Evolutionary conservation across 139 green algal species (phyloP).

Genomic region (Pleodorina starrii): DNA sequence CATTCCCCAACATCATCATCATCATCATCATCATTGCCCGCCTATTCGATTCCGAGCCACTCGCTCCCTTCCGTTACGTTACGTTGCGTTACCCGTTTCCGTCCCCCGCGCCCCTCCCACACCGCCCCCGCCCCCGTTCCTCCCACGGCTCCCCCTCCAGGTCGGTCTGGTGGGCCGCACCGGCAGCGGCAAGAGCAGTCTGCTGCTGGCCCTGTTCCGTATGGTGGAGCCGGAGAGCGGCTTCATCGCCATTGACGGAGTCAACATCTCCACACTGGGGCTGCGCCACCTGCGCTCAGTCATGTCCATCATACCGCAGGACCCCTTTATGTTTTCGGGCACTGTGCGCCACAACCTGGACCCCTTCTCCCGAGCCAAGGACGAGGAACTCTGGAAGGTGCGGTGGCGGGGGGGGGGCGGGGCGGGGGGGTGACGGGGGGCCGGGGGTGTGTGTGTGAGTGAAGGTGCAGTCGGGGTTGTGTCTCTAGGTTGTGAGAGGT

Average conservation of each 20-base stretch:
- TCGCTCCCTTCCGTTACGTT: no score
- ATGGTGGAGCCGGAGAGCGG: slow-evolving; percentile 88
- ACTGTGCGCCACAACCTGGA: slow-evolving; percentile 95
- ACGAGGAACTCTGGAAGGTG: slow-evolving; percentile 85
- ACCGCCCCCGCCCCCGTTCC: not conserved
- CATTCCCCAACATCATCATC: no score
- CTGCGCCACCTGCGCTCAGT: slow-evolving; percentile 80
- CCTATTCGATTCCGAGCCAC: no score
- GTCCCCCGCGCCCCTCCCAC: not conserved
- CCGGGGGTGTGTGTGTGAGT: no score
- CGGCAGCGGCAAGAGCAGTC: slow-evolving; percentile 87
- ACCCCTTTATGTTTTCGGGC: slow-evolving; percentile 92
- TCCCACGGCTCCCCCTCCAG: no score
- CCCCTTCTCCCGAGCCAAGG: slow-evolving; percentile 81
- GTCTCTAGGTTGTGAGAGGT: no score
- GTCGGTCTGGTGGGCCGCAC: slow-evolving; percentile 90
- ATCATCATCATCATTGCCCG: no score
- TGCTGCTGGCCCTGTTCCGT: slow-evolving; percentile 90
- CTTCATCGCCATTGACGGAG: slow-evolving; percentile 86
- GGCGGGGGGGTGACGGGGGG: no score
- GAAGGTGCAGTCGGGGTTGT: no score
- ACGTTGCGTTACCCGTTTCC: no score
- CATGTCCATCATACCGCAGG: slow-evolving; percentile 92
- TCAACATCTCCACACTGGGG: slow-evolving; percentile 83
- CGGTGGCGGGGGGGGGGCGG: no score